phyloP scores from a whole-genome alignment of 148 eudicot species.

The Heliamphora exappendiculata region DNA sequence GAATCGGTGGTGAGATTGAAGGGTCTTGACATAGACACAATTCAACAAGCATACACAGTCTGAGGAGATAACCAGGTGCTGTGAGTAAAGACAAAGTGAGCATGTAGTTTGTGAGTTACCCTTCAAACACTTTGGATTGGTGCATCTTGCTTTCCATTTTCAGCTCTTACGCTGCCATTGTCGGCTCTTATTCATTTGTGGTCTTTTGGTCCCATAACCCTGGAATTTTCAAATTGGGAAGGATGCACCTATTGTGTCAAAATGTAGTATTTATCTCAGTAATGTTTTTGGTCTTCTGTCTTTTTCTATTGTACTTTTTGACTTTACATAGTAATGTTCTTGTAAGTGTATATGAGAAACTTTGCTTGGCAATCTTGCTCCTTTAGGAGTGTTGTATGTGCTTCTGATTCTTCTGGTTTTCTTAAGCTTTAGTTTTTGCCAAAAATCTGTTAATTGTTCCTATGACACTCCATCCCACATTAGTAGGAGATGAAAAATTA shows the following conservation, averaged over 20 bases:
- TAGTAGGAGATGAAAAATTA: too few species aligned
- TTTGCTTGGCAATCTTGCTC: neutral
- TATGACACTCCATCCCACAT: too few species aligned
- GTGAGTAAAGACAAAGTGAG: conserved; percentile 7
- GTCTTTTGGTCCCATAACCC: neutral
- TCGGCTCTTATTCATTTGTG: neutral
- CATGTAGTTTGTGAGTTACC: conserved; percentile 6
- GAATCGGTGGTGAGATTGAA: conserved; percentile 57
- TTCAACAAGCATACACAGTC: conserved; percentile 58
- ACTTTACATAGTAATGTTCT: neutral
- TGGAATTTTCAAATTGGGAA: conserved; percentile 3
- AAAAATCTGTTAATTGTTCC: neutral
- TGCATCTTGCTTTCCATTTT: conserved; percentile 5
- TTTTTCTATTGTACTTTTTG: neutral
- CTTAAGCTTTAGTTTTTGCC: neutral
- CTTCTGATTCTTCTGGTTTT: neutral
- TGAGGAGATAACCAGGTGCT: conserved; percentile 22
- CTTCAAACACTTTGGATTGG: neutral
- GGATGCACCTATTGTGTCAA: neutral
- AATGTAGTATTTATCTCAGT: neutral
- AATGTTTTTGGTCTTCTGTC: neutral
- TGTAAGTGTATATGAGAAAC: neutral
- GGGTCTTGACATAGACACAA: conserved; percentile 62
- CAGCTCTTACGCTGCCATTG: neutral
- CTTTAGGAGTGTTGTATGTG: neutral